Percentiles rank a stretch among this genome's conserved stretches.
Evolutionary conservation across 805 yeast genomes (phyloP).

Genomic region (Candida piceae): DNA sequence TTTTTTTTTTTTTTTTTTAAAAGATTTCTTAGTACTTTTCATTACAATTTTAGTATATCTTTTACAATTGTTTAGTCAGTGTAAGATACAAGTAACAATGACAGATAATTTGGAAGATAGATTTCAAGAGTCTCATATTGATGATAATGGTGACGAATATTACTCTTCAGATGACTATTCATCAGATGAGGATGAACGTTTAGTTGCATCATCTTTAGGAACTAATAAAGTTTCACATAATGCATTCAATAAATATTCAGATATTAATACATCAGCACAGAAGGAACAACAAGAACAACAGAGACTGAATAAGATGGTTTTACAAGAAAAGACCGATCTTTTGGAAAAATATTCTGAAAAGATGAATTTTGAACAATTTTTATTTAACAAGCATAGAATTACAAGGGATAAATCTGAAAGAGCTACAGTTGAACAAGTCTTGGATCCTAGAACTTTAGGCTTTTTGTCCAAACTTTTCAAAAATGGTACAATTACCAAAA

Average conservation of each 20-base stretch:
- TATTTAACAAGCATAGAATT: slow-evolving; percentile 49
- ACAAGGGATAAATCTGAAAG: slow-evolving; percentile 84
- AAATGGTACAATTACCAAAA: slow-evolving; percentile 75
- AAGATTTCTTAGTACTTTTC: too few relatives aligned
- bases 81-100: too few relatives aligned
- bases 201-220: background rate
- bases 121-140: background rate
- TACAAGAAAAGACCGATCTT: slow-evolving; percentile 41
- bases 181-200: slow-evolving; percentile 1
- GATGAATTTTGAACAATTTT: slow-evolving; percentile 59
- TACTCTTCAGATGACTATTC: background rate
- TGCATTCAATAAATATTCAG: background rate
- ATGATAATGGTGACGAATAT: background rate
- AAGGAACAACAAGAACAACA: slow-evolving; percentile 1
- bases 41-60: too few relatives aligned
- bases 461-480: slow-evolving; percentile 78
- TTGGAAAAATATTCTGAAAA: slow-evolving; percentile 59
- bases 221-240: slow-evolving; percentile 2
- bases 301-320: slow-evolving; percentile 5
- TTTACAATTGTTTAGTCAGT: too few relatives aligned
- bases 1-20: too few relatives aligned
- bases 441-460: slow-evolving; percentile 89
- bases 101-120: background rate
- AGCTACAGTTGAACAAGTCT: slow-evolving; percentile 94
- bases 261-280: slow-evolving; percentile 1